Percentiles rank a stretch among this genome's conserved stretches.
Conservation (phyloP, 208 protist genomes). For the Trypanosoma avium region DNA sequence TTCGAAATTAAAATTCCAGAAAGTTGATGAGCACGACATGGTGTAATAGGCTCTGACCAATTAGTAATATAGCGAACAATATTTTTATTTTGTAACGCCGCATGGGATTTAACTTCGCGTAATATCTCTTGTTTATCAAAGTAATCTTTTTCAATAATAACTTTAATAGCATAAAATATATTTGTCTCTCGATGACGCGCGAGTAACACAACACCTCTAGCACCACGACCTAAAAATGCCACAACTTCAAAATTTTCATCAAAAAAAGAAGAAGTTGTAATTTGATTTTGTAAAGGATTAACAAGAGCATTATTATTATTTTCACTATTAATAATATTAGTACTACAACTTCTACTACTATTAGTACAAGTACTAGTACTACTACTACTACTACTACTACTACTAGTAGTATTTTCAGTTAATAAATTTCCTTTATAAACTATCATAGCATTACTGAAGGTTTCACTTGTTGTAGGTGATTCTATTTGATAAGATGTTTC, state of each 20-base stretch:
- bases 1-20: constrained; percentile 61
- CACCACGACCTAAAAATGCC: constrained; percentile 61
- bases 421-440: not conserved
- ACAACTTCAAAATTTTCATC: constrained; percentile 87
- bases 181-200: constrained; percentile 73
- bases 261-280: constrained; percentile 60
- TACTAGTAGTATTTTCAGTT: not conserved
- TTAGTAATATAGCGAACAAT: constrained; percentile 79
- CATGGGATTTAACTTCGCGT: constrained; percentile 75
- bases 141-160: constrained; percentile 70
- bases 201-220: constrained; percentile 72
- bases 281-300: no score
- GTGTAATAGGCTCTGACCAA: constrained; percentile 81
- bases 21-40: constrained; percentile 64
- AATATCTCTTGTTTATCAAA: constrained; percentile 63
- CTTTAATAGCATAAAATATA: constrained; percentile 86
- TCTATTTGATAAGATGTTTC: no score
- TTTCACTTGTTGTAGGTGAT: not conserved
- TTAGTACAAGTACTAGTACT: no score
- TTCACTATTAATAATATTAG: not conserved
- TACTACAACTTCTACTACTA: no score
- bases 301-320: not conserved
- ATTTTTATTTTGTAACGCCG: constrained; percentile 50
- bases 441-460: not conserved
- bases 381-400: no score